Evolutionary conservation across 2,329 filamentous ascomycete species (phyloP), one percentile per base, ranked within the genome.

Genomic region (Pestalotiopsis sp.): DNA sequence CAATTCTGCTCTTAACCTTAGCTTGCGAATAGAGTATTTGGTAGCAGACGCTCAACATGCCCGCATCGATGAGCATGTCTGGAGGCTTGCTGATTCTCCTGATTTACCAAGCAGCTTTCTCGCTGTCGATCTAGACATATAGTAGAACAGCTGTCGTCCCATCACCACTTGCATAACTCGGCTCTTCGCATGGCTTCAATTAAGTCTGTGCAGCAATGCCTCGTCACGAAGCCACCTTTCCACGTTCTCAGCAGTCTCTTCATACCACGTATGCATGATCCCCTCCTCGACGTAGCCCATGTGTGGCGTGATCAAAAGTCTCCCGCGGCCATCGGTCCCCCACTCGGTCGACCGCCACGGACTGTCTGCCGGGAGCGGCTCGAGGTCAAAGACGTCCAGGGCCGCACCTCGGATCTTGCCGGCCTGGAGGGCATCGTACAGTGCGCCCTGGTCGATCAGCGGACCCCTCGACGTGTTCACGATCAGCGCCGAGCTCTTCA

Each of bases 391-490:
- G 1, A 94, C 92, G 81, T 95, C 93, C 36, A 94, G 76, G 6
- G 90, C 92, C 0, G 87, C 91, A 0, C 91, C 91, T 20, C 85
- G 78, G 74, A 95, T 93, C 4, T 73, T 76, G 0, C 91, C 91
- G 3, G 79, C 74, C 65, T 87, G 83, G 71, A 93, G 77, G 3
- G 84, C 83, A 23, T 87, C 83, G 38, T 92, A 78, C 69, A 95
- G 77, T 3, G 89, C 91, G 4, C 80, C 75, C 75, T 94, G 90
- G 65, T 92, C 88, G 4, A 95, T 85, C 27, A 95, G 78, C 1
- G 91, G 89, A 0, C 91, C 92, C 1, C 92, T 82, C 5, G 90
- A 91, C 0, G 92, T 93, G 78, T 95, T 95, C 66, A 95, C 82
- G 36, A 95, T 80, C 12, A 94, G 78, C 0, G 88, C 87, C 3